Evolutionary conservation across 352 stramenopile genomes (phyloP).

Genomic region (Phytophthora aleatoria): DNA sequence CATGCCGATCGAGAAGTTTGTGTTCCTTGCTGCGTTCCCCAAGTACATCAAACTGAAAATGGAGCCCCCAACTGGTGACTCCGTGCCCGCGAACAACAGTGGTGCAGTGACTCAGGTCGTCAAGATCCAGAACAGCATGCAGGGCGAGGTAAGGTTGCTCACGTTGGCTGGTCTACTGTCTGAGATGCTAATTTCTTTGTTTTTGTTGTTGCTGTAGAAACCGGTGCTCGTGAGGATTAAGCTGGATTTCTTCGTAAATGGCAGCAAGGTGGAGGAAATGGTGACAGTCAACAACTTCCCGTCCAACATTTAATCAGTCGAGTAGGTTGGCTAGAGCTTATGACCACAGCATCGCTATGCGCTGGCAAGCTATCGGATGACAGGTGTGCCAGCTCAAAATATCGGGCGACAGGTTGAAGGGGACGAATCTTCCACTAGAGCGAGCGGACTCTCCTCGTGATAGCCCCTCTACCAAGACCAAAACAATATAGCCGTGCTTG

Average conservation of each 20-base stretch:
- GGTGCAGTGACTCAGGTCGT: conserved; percentile 94
- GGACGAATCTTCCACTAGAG: not conserved
- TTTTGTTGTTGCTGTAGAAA: conserved; percentile 57
- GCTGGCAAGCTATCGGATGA: conserved; percentile 13
- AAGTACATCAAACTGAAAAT: conserved; percentile 99
- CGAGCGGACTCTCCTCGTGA: no score
- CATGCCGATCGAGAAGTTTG: conserved; percentile 90
- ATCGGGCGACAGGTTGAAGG: not conserved
- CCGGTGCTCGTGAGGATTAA: conserved; percentile 86
- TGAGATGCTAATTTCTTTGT: conserved; percentile 17
- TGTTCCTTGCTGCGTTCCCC: conserved; percentile 95
- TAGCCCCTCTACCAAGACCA: conserved; percentile 6
- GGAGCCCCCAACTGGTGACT: conserved; percentile 94
- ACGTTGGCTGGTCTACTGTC: not conserved
- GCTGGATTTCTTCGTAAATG: conserved; percentile 85
- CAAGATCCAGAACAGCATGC: conserved; percentile 95
- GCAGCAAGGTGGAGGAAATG: conserved; percentile 88
- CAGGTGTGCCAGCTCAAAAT: conserved; percentile 7
- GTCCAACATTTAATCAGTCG: conserved; percentile 56
- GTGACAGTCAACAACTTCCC: conserved; percentile 80
- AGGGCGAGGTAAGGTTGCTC: conserved; percentile 79
- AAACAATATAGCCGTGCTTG: conserved; percentile 37
- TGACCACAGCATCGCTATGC: conserved; percentile 18
- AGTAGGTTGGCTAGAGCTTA: conserved; percentile 28
- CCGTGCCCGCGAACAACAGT: conserved; percentile 83